phyloP scores from a whole-genome alignment of 2,329 filamentous ascomycete species.

The Fusarium sp. region DNA sequence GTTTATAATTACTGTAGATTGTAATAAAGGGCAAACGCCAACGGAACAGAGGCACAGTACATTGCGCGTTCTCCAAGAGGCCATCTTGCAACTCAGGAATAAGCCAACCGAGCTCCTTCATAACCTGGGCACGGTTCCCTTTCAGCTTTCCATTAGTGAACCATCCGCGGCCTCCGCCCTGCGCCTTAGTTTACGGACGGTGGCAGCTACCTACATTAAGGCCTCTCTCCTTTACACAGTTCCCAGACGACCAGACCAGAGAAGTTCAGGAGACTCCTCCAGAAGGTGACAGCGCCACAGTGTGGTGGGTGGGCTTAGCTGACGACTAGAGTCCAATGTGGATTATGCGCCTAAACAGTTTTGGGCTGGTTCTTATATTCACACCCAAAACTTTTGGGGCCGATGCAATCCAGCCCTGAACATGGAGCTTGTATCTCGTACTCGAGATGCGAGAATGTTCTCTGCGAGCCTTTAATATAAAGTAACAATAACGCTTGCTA shows the following conservation, averaged over 20 bases:
- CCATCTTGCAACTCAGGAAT: conserved; percentile 2
- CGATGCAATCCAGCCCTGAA: conserved; percentile 22
- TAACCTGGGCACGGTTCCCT: conserved; percentile 15
- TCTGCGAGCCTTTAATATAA: background rate
- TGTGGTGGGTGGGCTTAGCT: conserved; percentile 41
- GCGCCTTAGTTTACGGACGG: conserved; percentile 43
- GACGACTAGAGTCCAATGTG: conserved; percentile 27
- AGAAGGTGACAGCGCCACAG: conserved; percentile 26
- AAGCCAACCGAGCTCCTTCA: conserved; percentile 7
- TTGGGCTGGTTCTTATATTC: conserved; percentile 37
- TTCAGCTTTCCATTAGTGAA: conserved; percentile 18
- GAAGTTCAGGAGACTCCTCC: conserved; percentile 8
- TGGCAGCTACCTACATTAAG: conserved; percentile 46
- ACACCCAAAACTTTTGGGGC: conserved; percentile 29
- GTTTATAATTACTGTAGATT: too few species aligned
- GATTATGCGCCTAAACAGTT: conserved; percentile 40
- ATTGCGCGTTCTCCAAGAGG: conserved; percentile 19
- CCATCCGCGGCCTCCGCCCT: conserved; percentile 13
- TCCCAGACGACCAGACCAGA: conserved; percentile 8
- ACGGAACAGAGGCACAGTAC: conserved; percentile 23
- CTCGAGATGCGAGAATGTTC: conserved; percentile 17
- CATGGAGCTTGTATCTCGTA: conserved; percentile 17
- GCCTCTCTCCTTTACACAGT: conserved; percentile 23
- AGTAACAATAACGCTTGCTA: conserved; percentile 1
- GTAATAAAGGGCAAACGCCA: conserved; percentile 4